Conservation (phyloP, 306 rosid species). For the Medicago truncatula region DNA sequence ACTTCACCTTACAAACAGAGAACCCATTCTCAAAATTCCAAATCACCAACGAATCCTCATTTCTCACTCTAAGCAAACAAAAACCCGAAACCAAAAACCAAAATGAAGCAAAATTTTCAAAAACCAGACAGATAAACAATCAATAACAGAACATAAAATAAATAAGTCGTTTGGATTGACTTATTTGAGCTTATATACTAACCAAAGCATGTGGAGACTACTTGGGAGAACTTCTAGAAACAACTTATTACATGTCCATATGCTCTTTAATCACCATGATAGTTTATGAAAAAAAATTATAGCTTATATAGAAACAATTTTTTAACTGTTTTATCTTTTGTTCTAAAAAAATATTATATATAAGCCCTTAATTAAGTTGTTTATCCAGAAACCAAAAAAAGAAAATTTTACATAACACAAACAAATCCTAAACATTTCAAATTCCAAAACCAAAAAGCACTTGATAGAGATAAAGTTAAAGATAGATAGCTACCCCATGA, state of each 20-base stretch:
- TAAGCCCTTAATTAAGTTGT: not conserved
- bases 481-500: constrained; percentile 71
- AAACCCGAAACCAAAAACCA: constrained; percentile 10
- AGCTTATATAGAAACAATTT: not conserved
- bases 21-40: not conserved
- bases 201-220: not conserved
- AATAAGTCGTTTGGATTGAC: not conserved
- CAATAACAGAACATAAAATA: constrained; percentile 22
- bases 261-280: too few species aligned
- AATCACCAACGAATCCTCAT: constrained; percentile 4
- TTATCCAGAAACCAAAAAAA: constrained; percentile 31
- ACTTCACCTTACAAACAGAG: constrained; percentile 22
- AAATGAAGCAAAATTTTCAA: constrained; percentile 12
- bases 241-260: not conserved
- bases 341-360: too few species aligned
- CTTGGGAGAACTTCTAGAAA: not conserved
- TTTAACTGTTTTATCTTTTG: not conserved
- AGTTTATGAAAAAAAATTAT: not conserved
- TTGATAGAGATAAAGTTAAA: not conserved
- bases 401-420: too few species aligned
- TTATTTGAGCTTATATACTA: not conserved
- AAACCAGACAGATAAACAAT: not conserved
- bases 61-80: not conserved
- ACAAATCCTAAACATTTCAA: too few species aligned
- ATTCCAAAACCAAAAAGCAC: not conserved